Base-by-base conservation (phyloP, 1,284 basidiomycete genomes). In the Puccinia novopanici region DNA sequence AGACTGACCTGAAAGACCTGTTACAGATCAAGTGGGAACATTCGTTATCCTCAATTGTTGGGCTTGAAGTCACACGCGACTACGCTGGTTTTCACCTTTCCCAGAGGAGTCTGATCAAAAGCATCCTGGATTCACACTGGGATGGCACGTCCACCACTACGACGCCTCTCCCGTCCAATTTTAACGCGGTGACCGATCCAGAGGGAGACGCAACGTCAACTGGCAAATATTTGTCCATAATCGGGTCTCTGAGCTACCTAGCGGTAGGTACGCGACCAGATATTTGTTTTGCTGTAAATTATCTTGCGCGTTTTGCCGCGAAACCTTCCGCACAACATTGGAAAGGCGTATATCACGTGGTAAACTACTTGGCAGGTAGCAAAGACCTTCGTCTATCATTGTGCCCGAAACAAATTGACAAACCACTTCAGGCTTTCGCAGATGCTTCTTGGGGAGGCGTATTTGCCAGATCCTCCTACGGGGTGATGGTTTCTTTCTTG, bases 361-460 rank as follows among this genome's bases (percentile, higher is more conserved):
- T 45, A 8, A 45, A 45, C 45, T 45, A 45, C 45, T 15, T 45
- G 15, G 45, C 68, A 13, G 37, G 42, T 15, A 48, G 34, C 17
- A 5, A 48, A 24, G 37, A 52, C 48, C 30, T 34, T 34, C 19
- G 9, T 8, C 34, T 67, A 19, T 9, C 5, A 9, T 27, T 67
- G 12, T 8, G 9, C 22, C 63, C 63, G 19, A 67, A 22, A 22
- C 63, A 30, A 22, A 27, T 19, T 19, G 34, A n/a, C 63, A 19
- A 5, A 8, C n/a, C 22, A 22, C 40, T 75, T 10, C 22, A 42
- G 73, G 8, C 19, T 42, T 75, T 40, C 30, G 17, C 19, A 6
- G 73, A 75, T 48, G 54, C 57, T 4, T 40, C 37, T 19, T 75
- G 73, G 73, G 73, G 55, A 3, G 55, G 73, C 22, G 34, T 61